A percentile compares a stretch with the other conserved stretches of the same genome.
phyloP scores from a whole-genome alignment of 441 rosid species.

The Viola pubescens region DNA sequence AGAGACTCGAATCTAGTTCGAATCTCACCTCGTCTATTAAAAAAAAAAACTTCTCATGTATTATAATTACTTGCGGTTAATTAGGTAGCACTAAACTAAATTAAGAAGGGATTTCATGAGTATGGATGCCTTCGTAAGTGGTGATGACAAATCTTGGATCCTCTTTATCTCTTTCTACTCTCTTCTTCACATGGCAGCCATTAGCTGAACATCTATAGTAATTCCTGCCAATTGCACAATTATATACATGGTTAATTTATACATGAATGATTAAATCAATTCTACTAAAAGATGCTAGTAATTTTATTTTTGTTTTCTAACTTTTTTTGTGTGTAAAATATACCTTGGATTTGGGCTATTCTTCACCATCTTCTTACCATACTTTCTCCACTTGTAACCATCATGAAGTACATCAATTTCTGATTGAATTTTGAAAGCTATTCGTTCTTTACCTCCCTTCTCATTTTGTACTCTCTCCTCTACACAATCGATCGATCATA shows the following conservation, averaged over 20 bases:
- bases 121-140: constrained; percentile 66
- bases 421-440: constrained; percentile 73
- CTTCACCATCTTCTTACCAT: constrained; percentile 96
- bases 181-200: constrained; percentile 78
- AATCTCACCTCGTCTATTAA: too few species aligned
- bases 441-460: constrained; percentile 45
- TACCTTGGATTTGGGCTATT: constrained; percentile 93
- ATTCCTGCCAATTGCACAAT: constrained; percentile 43
- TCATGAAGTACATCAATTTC: constrained; percentile 79
- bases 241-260: background rate
- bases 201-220: constrained; percentile 65
- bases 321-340: background rate
- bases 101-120: constrained; percentile 26
- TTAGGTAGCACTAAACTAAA: background rate
- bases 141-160: constrained; percentile 72
- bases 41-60: too few species aligned
- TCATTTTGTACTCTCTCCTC: constrained; percentile 23
- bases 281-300: too few species aligned
- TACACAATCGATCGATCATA: background rate
- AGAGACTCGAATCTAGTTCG: too few species aligned
- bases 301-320: too few species aligned
- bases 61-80: background rate
- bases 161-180: constrained; percentile 76
- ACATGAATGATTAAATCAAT: too few species aligned
- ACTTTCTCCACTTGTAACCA: constrained; percentile 90